Conservation (phyloP, 140 eudicot genomes). For the Ambrosia hybrid region DNA sequence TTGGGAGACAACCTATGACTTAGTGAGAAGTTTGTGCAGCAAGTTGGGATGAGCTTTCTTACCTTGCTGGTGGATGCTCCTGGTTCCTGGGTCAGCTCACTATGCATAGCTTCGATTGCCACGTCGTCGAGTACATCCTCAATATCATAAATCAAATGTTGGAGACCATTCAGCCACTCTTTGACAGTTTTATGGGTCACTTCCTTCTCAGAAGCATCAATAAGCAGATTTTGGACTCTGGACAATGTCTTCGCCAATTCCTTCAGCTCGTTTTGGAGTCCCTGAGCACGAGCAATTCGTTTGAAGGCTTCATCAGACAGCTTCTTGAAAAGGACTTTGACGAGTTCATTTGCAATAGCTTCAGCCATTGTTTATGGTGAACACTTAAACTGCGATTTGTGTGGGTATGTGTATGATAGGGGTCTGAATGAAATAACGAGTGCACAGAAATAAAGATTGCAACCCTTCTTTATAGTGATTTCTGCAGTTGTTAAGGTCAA, state of each 20-base stretch:
- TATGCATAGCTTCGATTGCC: slow-evolving; percentile 16
- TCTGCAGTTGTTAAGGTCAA: not conserved
- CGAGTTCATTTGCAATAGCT: not conserved
- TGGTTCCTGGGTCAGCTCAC: not conserved
- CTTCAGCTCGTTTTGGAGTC: not conserved
- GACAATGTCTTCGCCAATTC: not conserved
- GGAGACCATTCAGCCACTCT: not conserved
- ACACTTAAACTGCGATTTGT: no score
- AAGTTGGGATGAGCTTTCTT: no score
- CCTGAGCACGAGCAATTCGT: not conserved
- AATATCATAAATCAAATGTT: slow-evolving; percentile 19
- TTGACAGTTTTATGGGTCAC: slow-evolving; percentile 1
- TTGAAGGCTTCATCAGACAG: not conserved
- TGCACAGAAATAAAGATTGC: not conserved
- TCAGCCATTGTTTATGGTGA: not conserved
- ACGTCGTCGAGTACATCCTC: slow-evolving; percentile 15
- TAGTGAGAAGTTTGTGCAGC: no score
- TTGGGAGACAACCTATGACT: not conserved
- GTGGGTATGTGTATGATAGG: no score
- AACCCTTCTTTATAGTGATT: not conserved
- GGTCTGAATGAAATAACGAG: not conserved
- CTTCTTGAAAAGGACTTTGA: not conserved
- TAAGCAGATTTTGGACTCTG: not conserved
- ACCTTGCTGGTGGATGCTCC: not conserved
- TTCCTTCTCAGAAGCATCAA: slow-evolving; percentile 16